These are phyloP conservation scores for Fusarium floridanum DNA, from an alignment of 2,329 filamentous ascomycete genomes.

Conservation along the genomic window DNA sequence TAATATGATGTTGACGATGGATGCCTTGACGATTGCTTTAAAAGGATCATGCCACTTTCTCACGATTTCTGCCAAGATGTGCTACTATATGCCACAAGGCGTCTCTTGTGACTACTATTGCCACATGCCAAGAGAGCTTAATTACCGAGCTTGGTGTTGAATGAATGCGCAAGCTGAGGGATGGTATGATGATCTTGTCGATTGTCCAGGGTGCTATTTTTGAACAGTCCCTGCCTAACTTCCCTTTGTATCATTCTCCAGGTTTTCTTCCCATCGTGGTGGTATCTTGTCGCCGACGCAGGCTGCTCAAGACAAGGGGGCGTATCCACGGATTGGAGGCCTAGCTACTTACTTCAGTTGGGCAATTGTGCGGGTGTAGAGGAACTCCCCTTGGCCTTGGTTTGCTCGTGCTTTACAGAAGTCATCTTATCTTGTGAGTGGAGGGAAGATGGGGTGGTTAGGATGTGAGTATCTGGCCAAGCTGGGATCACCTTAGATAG, in stretches of 20 bases:
- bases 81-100: neutral
- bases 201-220: neutral
- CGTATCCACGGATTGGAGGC: neutral
- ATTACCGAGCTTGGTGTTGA: neutral
- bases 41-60: neutral
- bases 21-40: constrained; percentile 1
- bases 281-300: neutral
- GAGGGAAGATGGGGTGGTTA: neutral
- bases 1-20: constrained; percentile 6
- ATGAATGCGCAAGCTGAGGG: neutral
- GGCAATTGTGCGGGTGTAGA: neutral
- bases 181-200: neutral
- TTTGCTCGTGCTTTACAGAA: neutral
- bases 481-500: neutral
- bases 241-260: neutral
- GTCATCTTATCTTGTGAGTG: neutral
- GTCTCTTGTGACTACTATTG: neutral
- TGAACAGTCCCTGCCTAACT: neutral
- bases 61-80: constrained; percentile 1
- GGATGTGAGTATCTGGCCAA: too few relatives aligned
- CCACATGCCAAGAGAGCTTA: neutral
- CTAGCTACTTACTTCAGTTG: neutral
- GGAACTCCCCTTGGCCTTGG: neutral
- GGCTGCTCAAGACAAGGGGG: neutral
- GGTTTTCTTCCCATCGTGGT: neutral